Conservation (phyloP, 2,329 filamentous ascomycete species). For the Claviceps sp. region DNA sequence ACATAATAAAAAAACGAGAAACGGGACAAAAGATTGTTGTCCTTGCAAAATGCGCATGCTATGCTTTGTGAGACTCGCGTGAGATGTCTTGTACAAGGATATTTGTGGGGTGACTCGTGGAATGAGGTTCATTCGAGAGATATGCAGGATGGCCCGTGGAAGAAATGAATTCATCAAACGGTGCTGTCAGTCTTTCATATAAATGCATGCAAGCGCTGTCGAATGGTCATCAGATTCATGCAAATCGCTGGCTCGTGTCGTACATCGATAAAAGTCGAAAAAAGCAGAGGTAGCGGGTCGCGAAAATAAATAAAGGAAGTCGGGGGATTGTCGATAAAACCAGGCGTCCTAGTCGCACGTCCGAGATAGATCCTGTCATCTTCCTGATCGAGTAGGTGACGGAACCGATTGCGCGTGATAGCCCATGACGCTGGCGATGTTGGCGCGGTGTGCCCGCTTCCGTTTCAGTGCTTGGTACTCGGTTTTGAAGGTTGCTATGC, state of each 20-base stretch:
- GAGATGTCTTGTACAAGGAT: background rate
- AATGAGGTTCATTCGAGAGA: background rate
- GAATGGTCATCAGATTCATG: constrained; percentile 3
- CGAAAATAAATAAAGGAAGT: background rate
- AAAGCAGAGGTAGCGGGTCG: background rate
- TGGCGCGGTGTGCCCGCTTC: constrained; percentile 24
- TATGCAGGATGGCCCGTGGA: background rate
- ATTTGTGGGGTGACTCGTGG: background rate
- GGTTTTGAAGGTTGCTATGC: constrained; percentile 47
- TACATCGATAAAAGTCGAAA: background rate
- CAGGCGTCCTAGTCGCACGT: background rate
- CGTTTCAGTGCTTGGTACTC: constrained; percentile 41
- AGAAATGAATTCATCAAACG: background rate
- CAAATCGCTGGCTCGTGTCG: constrained; percentile 3
- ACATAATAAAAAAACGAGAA: background rate
- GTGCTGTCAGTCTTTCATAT: background rate
- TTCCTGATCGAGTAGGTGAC: constrained; percentile 8
- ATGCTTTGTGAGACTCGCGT: background rate
- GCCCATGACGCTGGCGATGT: constrained; percentile 15
- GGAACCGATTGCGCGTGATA: constrained; percentile 15
- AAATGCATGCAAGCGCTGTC: background rate
- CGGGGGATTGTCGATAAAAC: background rate
- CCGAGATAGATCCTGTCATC: background rate
- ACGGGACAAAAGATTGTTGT: background rate
- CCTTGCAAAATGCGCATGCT: background rate